phyloP scores from a whole-genome alignment of 352 stramenopile species.

The Pythium biforme region DNA sequence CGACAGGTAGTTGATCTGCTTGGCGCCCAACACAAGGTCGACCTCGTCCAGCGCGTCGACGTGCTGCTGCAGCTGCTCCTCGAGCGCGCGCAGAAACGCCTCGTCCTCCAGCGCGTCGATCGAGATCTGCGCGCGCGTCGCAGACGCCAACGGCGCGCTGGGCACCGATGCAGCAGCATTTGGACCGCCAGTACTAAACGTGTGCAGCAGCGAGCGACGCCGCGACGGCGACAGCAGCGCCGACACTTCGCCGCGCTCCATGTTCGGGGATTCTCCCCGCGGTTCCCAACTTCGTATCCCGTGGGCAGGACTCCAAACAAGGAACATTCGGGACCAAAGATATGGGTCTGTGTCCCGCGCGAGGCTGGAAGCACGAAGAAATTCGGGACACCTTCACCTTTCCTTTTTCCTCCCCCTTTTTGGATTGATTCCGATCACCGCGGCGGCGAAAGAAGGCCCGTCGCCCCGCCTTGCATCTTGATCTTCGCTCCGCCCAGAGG shows the following conservation, averaged over 20 bases:
- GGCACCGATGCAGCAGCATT: no score
- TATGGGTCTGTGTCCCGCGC: constrained; percentile 20
- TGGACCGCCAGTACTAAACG: neutral
- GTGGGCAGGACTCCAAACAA: neutral
- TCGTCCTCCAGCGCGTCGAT: constrained; percentile 57
- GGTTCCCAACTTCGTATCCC: constrained; percentile 9
- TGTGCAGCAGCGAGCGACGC: constrained; percentile 16
- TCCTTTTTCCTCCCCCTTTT: constrained; percentile 17
- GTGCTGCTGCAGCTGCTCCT: constrained; percentile 69
- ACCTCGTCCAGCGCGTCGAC: constrained; percentile 40
- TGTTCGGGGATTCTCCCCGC: constrained; percentile 15
- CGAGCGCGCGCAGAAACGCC: constrained; percentile 58
- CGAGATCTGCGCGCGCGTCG: constrained; percentile 34
- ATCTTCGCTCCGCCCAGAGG: neutral
- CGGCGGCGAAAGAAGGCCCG: constrained; percentile 8
- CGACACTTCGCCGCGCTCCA: constrained; percentile 62
- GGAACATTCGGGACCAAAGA: constrained; percentile 29
- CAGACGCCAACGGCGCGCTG: neutral
- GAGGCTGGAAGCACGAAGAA: constrained; percentile 10
- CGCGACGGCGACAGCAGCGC: constrained; percentile 40
- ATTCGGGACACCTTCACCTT: constrained; percentile 22
- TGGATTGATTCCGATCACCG: constrained; percentile 27
- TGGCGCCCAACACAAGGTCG: constrained; percentile 66
- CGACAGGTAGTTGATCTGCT: constrained; percentile 68
- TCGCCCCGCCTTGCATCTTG: neutral